A percentile compares a stretch with the other conserved stretches of the same genome.
Evolutionary conservation across 768 basidiomycete genomes (phyloP).

Genomic region (Leccinum barrowsii): DNA sequence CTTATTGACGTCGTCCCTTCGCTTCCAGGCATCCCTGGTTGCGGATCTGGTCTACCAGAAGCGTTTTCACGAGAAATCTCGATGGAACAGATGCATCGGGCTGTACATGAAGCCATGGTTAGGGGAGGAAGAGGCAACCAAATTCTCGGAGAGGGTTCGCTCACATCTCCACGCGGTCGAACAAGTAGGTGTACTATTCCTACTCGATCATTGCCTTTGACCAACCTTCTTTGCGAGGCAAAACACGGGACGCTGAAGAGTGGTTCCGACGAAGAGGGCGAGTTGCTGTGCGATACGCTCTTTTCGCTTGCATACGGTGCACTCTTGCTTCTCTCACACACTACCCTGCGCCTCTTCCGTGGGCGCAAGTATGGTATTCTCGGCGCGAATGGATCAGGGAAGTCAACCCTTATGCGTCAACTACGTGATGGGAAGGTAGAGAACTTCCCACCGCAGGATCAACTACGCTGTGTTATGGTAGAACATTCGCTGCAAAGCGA

Average conservation of each 20-base stretch:
- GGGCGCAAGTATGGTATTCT: conserved; percentile 94
- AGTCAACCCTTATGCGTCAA: conserved; percentile 94
- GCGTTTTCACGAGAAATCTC: conserved; percentile 48
- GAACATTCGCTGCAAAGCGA: conserved; percentile 96
- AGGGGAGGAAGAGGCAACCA: conserved; percentile 42
- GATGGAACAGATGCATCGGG: conserved; percentile 72
- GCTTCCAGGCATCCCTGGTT: conserved; percentile 71
- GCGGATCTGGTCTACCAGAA: conserved; percentile 70
- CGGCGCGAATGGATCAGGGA: conserved; percentile 94
- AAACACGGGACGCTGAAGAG: conserved; percentile 47
- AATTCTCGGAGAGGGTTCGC: conserved; percentile 62
- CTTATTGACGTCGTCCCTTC: conserved; percentile 55
- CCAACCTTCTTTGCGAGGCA: conserved; percentile 38
- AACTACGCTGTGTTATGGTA: conserved; percentile 92
- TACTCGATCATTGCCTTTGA: conserved; percentile 7
- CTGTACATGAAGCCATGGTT: conserved; percentile 72
- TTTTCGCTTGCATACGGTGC: conserved; percentile 97
- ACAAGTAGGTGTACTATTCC: conserved; percentile 39
- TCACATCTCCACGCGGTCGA: conserved; percentile 77
- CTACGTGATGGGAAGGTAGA: conserved; percentile 93
- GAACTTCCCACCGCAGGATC: conserved; percentile 87
- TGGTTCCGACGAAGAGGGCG: conserved; percentile 66
- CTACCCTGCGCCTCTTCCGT: conserved; percentile 81
- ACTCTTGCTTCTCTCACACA: conserved; percentile 90
- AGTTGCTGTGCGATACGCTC: conserved; percentile 85